A percentile compares a stretch with the other conserved stretches of the same genome.
These are phyloP conservation scores for Fusarium ramigenum DNA, from an alignment of 2,329 filamentous ascomycete genomes.

Conservation along the genomic window DNA sequence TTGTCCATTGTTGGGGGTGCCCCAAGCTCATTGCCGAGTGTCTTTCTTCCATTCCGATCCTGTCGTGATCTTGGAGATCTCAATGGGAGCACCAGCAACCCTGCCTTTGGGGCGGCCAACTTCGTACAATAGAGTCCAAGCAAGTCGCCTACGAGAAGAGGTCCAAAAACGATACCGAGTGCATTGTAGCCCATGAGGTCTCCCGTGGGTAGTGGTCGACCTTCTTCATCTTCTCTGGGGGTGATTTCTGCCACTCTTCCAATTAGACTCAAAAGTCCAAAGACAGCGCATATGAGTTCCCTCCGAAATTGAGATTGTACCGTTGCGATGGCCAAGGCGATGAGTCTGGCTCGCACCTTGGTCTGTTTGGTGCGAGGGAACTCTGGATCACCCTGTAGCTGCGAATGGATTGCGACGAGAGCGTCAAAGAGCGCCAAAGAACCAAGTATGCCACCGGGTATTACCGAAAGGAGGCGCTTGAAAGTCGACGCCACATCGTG, in stretches of 20 bases:
- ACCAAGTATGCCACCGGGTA: constrained; percentile 74
- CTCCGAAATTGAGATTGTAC: constrained; percentile 68
- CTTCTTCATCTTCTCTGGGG: constrained; percentile 60
- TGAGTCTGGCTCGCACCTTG: constrained; percentile 69
- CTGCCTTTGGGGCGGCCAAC: constrained; percentile 52
- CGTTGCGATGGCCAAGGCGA: constrained; percentile 69
- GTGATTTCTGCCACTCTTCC: constrained; percentile 65
- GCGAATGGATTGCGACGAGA: constrained; percentile 67
- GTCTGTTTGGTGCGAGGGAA: constrained; percentile 62
- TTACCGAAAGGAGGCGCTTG: constrained; percentile 69
- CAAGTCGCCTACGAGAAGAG: constrained; percentile 68
- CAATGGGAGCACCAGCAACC: constrained; percentile 54
- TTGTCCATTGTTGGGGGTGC: constrained; percentile 59
- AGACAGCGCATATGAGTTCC: constrained; percentile 72
- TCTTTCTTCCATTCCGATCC: constrained; percentile 37
- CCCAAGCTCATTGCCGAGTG: constrained; percentile 1
- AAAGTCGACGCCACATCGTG: constrained; percentile 75
- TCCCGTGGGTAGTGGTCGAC: constrained; percentile 61
- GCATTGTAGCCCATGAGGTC: constrained; percentile 72
- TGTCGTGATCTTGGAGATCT: constrained; percentile 53
- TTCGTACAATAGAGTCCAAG: constrained; percentile 62
- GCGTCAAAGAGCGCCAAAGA: constrained; percentile 69
- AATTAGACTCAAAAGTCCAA: constrained; percentile 70
- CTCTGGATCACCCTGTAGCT: constrained; percentile 62
- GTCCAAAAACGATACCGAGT: constrained; percentile 72